Percentiles rank a stretch among this genome's conserved stretches.
phyloP scores from a whole-genome alignment of 1,284 basidiomycete species.

The Apiotrichum siamense region DNA sequence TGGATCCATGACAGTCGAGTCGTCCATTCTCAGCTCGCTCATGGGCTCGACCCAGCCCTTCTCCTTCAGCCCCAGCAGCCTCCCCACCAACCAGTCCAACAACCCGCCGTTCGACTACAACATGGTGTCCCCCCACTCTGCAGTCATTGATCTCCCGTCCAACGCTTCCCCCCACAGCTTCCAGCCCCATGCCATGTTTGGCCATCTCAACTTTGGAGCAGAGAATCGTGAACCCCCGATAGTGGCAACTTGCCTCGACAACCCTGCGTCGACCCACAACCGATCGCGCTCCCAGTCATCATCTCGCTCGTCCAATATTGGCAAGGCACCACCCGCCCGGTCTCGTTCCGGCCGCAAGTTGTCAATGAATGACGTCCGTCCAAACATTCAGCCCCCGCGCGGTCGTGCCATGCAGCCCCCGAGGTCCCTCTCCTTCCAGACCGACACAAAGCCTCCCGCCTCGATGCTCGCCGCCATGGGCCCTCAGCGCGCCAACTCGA shows the following conservation, averaged over 20 bases:
- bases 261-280: constrained; percentile 9
- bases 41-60: constrained; percentile 20
- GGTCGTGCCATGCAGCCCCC: constrained; percentile 18
- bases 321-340: constrained; percentile 28
- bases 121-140: constrained; percentile 28
- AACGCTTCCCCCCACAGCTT: constrained; percentile 22
- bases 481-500: constrained; percentile 12
- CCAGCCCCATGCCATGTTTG: constrained; percentile 29
- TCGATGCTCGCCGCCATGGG: constrained; percentile 5
- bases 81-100: constrained; percentile 3
- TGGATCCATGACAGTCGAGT: constrained; percentile 40
- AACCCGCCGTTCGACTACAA: constrained; percentile 27
- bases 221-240: constrained; percentile 36
- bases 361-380: constrained; percentile 37
- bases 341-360: constrained; percentile 28
- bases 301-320: constrained; percentile 26
- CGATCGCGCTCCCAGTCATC: constrained; percentile 34
- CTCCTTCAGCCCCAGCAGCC: constrained; percentile 9
- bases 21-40: constrained; percentile 31
- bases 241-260: constrained; percentile 9
- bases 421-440: constrained; percentile 18
- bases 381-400: constrained; percentile 10
- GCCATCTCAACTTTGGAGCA: constrained; percentile 28
- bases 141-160: constrained; percentile 13
- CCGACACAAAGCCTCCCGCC: constrained; percentile 10